Evolutionary conservation across 2,329 filamentous ascomycete genomes (phyloP), one percentile per base, ranked within the genome.

Genomic region (Thermochaetoides dissita): DNA sequence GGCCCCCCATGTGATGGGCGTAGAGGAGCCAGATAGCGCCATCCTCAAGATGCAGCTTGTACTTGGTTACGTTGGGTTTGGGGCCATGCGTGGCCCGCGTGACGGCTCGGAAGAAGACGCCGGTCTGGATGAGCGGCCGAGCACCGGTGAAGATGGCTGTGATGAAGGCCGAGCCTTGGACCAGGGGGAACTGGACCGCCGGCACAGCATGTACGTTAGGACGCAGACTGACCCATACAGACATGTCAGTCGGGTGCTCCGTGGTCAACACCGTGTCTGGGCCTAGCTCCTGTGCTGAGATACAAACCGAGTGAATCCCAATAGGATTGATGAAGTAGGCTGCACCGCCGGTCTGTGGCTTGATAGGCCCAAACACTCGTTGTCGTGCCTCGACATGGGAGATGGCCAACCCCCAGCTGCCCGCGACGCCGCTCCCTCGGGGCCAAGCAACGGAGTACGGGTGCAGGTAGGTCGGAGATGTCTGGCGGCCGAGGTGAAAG

Each of bases 151-250:
- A 96, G 11, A 82, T 60, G 0, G 71, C 88, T 5, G 88, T 95
- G 11, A 94, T 68, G 53, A 87, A 94, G 0, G 76, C 81, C 77
- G 93, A 91, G 8, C 91, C 91, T 56, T 96, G 89, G 0, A 94
- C 77, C 7, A 95, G 57, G 0, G 88, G 87, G 49, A 94, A 86
- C 0, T 75, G 80, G 12, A 96, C 71, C 1, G 72, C 67, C 0
- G 81, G 72, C 1, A 66, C 58, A 7, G 71, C 68, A 3, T 65
- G 65, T n/a, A 59, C 55, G 17, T 67, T 63, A 3, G 70, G 67
- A 39, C 65, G 71, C 30, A 96, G 66, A 36, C 83, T 80, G 37
- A 86, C 76, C 48, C 85, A 77, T 10, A 63, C 72, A 32, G 66
- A 83, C 55, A 67, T 80, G 40, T 67, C 74, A 43, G 66, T 79